A percentile compares a stretch with the other conserved stretches of the same genome.
Evolutionary conservation across 768 basidiomycete genomes (phyloP).

Genomic region (Aureoboletus auriporus): DNA sequence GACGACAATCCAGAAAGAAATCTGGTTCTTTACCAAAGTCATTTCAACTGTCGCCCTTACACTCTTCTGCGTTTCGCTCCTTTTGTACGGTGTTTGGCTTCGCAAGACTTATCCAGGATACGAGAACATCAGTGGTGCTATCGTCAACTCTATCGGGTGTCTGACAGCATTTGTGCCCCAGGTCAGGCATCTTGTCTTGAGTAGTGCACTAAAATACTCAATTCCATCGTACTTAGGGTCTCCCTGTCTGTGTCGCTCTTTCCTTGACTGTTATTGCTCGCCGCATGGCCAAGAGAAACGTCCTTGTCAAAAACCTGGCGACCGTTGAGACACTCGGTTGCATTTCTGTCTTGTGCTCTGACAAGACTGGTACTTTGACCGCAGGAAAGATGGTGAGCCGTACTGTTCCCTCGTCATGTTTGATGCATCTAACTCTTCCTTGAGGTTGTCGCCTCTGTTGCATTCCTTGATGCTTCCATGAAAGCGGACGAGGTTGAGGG

Average conservation of each 20-base stretch:
- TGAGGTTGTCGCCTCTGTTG: slow-evolving; percentile 39
- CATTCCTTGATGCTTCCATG: slow-evolving; percentile 31
- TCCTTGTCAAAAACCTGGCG: slow-evolving; percentile 48
- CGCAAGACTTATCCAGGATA: slow-evolving; percentile 30
- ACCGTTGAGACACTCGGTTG: slow-evolving; percentile 53
- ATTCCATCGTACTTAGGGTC: slow-evolving; percentile 21
- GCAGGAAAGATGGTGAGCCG: slow-evolving; percentile 42
- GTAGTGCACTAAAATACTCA: neutral
- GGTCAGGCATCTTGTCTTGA: slow-evolving; percentile 8
- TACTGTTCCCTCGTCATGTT: neutral
- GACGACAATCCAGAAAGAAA: slow-evolving; percentile 45
- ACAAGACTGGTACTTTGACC: slow-evolving; percentile 54
- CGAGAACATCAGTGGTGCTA: slow-evolving; percentile 31
- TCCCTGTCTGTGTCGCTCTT: slow-evolving; percentile 44
- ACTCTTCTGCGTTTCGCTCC: slow-evolving; percentile 39
- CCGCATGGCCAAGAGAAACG: slow-evolving; percentile 44
- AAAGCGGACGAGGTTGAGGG: slow-evolving; percentile 17
- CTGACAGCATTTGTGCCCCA: slow-evolving; percentile 42
- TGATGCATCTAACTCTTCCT: neutral
- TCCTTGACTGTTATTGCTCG: slow-evolving; percentile 47
- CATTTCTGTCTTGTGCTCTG: slow-evolving; percentile 50
- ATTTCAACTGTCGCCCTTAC: slow-evolving; percentile 40
- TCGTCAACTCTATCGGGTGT: slow-evolving; percentile 38
- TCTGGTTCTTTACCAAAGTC: slow-evolving; percentile 51
- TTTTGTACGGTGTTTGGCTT: slow-evolving; percentile 43